phyloP scores from a whole-genome alignment of 345 rosid genomes.

The Lepidium didymum region DNA sequence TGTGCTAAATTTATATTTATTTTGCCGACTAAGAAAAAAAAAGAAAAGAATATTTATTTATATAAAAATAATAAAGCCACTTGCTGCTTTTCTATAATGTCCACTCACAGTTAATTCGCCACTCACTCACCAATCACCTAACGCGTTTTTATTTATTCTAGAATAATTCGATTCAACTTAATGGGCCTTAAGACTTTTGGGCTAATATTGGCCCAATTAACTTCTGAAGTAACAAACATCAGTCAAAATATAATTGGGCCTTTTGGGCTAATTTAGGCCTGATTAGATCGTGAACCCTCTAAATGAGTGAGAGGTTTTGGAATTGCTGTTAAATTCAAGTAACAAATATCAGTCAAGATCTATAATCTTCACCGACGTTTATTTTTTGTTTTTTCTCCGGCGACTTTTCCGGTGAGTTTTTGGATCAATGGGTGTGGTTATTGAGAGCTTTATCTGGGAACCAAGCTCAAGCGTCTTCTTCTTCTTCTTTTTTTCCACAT shows the following conservation, averaged over 20 bases:
- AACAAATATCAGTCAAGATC: constrained; percentile 3
- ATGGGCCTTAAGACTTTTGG: neutral
- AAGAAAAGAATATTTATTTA: neutral
- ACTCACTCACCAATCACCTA: constrained; percentile 15
- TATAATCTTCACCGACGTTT: constrained; percentile 7
- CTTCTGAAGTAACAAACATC: neutral
- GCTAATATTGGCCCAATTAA: neutral
- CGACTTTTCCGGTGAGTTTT: neutral
- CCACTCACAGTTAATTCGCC: constrained; percentile 17
- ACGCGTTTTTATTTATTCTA: neutral
- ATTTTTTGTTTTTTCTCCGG: neutral
- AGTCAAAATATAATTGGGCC: neutral
- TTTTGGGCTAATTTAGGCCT: neutral
- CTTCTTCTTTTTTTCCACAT: constrained; percentile 52
- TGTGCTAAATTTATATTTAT: neutral
- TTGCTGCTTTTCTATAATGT: constrained; percentile 1
- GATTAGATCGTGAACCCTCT: neutral
- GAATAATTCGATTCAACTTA: neutral
- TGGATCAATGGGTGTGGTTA: constrained; percentile 54
- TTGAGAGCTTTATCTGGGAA: constrained; percentile 71
- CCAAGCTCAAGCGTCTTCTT: constrained; percentile 45
- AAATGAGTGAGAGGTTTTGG: neutral
- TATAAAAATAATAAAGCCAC: neutral
- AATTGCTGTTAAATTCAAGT: neutral
- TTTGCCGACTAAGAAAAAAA: neutral